Evolutionary conservation across 805 yeast species (phyloP), one percentile per base, ranked within the genome.

Genomic region (Saturnispora serradocipensis): DNA sequence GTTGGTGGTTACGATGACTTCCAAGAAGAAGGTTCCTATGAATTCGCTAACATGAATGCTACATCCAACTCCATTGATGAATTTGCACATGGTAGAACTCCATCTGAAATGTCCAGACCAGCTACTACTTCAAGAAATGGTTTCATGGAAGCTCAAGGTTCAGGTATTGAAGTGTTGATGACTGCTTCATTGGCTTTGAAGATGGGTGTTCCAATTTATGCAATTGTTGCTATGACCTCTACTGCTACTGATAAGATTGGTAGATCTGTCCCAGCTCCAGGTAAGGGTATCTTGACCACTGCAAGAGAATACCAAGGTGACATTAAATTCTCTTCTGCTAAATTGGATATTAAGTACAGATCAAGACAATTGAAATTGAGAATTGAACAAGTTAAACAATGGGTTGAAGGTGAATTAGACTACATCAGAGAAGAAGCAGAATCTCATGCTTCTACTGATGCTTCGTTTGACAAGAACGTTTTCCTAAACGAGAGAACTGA

Each of bases 1-100:
- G 97, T 91, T 62, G 99, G 99, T 79, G 99, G 99, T 73, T 89
- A 87, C 70, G 99, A 93, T 75, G 99, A 93, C 66, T 90, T 93
- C 91, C 96, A 89, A 72, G 99, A 93, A 73, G 99, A 93, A 74
- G 97, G 98, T 61, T 89, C 97, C 54, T 86, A 81, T 65, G 99
- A 93, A 72, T 93, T 93, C 71, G 99, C 88, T 63, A 93, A 93
- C 76, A 93, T 93, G 99, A 90, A 90, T 65, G 99, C 99, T 45
- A 93, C 99, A 44, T 86, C 97, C 30, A 88, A 91, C 72, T 76
- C 97, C 27, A 66, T 80, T 54, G 88, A 83, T 54, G 99, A 93
- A 74, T 76, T 85, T 60, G 96, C 80, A 47, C 93, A 88, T 59
- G 99, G 99, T 58, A 88, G 99, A 76, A 88, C 97, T 49, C 98